phyloP scores from a whole-genome alignment of 345 rosid genomes.

The Eucalyptus urophylla region DNA sequence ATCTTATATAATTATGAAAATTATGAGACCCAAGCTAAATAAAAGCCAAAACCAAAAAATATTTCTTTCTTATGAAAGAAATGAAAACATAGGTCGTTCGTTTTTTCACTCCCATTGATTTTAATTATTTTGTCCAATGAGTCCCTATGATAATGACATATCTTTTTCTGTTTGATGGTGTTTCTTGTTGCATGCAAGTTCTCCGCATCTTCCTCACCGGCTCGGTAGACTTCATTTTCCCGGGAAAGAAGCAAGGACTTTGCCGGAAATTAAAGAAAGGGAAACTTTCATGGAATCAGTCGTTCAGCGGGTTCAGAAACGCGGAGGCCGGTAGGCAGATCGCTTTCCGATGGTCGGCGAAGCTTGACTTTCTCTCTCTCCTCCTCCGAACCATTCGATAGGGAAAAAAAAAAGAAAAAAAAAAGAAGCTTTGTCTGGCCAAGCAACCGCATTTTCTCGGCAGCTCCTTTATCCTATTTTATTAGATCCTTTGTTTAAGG shows the following conservation, averaged over 20 bases:
- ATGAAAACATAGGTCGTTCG: not conserved
- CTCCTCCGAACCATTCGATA: not conserved
- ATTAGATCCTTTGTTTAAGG: not conserved
- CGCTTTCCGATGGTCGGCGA: not conserved
- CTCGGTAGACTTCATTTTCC: not conserved
- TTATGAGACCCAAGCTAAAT: not conserved
- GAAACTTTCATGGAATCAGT: not conserved
- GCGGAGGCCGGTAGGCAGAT: not conserved
- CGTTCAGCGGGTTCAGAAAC: not conserved
- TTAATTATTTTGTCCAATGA: not conserved
- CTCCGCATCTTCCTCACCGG: not conserved
- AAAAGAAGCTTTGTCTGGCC: not conserved
- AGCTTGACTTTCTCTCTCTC: not conserved
- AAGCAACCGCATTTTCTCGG: not conserved
- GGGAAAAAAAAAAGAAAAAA: not conserved
- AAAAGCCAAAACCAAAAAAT: not conserved
- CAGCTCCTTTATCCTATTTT: not conserved
- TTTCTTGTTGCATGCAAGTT: not conserved
- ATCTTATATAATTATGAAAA: too few relatives aligned
- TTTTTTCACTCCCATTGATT: not conserved
- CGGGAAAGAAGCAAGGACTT: not conserved
- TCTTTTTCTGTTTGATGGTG: not conserved
- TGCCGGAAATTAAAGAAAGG: not conserved
- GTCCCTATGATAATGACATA: not conserved
- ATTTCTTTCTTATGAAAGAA: not conserved